phyloP scores from a whole-genome alignment of 2,329 filamentous ascomycete genomes.

The Pseudogymnoascus sp. region DNA sequence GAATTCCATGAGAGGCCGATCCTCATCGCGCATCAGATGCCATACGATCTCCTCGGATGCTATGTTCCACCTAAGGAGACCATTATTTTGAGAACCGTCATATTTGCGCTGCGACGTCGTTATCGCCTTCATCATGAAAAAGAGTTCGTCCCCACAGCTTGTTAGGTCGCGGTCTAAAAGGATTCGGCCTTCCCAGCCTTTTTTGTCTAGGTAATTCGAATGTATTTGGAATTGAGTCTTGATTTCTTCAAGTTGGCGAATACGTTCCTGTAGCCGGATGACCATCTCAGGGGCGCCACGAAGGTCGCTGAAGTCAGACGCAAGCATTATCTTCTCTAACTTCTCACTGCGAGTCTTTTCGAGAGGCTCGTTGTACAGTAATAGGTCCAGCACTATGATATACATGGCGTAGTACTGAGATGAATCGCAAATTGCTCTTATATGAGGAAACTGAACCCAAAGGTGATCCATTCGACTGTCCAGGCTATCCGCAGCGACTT shows the following conservation, averaged over 20 bases:
- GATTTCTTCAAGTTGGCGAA: slow-evolving; percentile 90
- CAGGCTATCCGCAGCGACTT: slow-evolving; percentile 43
- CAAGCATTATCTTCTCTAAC: slow-evolving; percentile 96
- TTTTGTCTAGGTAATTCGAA: slow-evolving; percentile 73
- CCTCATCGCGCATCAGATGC: slow-evolving; percentile 83
- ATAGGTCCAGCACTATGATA: slow-evolving; percentile 89
- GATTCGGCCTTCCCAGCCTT: slow-evolving; percentile 85
- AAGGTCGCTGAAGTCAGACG: slow-evolving; percentile 95
- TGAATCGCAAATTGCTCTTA: slow-evolving; percentile 92
- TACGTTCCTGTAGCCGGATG: slow-evolving; percentile 79
- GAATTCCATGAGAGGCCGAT: slow-evolving; percentile 83
- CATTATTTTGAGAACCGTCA: slow-evolving; percentile 66
- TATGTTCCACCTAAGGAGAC: slow-evolving; percentile 83
- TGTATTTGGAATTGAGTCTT: slow-evolving; percentile 94
- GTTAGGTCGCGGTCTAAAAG: slow-evolving; percentile 83
- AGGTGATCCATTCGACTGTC: slow-evolving; percentile 90
- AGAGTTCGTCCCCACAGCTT: slow-evolving; percentile 89
- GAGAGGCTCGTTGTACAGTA: slow-evolving; percentile 91
- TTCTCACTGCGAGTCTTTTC: slow-evolving; percentile 96
- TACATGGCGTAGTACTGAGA: slow-evolving; percentile 97
- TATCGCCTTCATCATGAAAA: slow-evolving; percentile 99
- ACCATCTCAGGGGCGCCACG: slow-evolving; percentile 91
- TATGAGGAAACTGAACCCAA: slow-evolving; percentile 92
- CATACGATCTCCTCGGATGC: slow-evolving; percentile 93
- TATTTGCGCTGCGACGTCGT: slow-evolving; percentile 87